Base-by-base conservation (phyloP, 192 early-diverging fungal genomes). In the Backusella mclennaniae region DNA sequence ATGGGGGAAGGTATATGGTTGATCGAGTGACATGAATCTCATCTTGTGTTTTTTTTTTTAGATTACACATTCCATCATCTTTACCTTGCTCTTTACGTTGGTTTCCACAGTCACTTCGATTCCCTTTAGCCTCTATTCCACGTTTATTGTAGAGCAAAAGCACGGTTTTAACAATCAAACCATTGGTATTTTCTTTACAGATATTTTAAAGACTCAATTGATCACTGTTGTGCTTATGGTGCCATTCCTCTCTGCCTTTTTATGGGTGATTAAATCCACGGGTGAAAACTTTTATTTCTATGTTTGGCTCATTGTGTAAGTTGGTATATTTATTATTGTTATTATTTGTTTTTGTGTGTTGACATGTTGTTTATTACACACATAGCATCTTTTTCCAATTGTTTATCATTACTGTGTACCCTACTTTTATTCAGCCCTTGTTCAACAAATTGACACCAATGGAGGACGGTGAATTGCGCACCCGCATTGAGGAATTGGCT, bases 131-230 rank as follows among this genome's bases (percentile, higher is more conserved):
- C 77, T 97, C 31, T 99, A 97, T 81, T 88, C 87, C 66, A 97
- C 94, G 0, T 99, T 99, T 91, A 95, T 99, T 12, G 92, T 99
- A 75, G 97, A 99, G 85, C 90, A 93, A 79, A 84, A 88, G 33
- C 96, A 97, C 81, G 96, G 96, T 5, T 98, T 99, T 84, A 99
- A 99, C 86, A 99, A 99, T 80, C 91, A 93, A 80, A 97, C 96
- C 8, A 63, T 92, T 21, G 83, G 86, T 0, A 77, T 97, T 44
- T 99, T 92, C 80, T 83, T 96, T 41, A 88, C 88, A 1, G 97
- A 99, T 79, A 75, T 88, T 74, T 69, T 94, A 72, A 99, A 98
- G 82, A 86, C 82, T 1, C 83, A 93, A 56, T 44, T 89, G 26
- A 82, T 99, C 59, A 87, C 85, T 7, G 86, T 83, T 6, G 87